These are phyloP conservation scores for Cadophora malorum DNA, from an alignment of 2,329 filamentous ascomycete genomes.

Conservation along the genomic window DNA sequence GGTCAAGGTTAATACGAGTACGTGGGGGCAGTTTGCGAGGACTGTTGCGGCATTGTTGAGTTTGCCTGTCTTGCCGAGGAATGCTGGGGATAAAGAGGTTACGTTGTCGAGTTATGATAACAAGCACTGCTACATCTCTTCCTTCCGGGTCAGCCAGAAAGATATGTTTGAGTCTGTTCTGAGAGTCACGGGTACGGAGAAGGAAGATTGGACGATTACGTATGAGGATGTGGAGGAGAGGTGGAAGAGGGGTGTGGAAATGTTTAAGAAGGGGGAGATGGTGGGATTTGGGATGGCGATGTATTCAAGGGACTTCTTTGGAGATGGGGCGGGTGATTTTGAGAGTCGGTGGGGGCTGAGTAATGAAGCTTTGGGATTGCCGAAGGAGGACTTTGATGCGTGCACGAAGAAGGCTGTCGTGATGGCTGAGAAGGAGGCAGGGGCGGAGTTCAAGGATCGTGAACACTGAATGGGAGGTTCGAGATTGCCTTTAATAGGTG, in stretches of 20 bases:
- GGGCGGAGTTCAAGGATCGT: not conserved
- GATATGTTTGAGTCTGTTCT: slow-evolving; percentile 53
- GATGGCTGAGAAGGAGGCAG: slow-evolving; percentile 14
- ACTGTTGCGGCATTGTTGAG: not conserved
- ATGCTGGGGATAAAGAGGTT: not conserved
- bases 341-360: slow-evolving; percentile 23
- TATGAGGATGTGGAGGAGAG: slow-evolving; percentile 22
- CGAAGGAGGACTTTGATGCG: slow-evolving; percentile 33
- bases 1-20: slow-evolving; percentile 52
- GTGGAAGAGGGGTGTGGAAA: slow-evolving; percentile 27
- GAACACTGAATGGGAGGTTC: not conserved
- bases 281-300: slow-evolving; percentile 31
- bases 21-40: slow-evolving; percentile 51
- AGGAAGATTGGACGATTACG: slow-evolving; percentile 35
- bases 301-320: slow-evolving; percentile 34
- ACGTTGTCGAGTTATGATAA: slow-evolving; percentile 43
- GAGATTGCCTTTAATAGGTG: not conserved
- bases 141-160: slow-evolving; percentile 55
- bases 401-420: slow-evolving; percentile 31
- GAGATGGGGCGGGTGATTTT: slow-evolving; percentile 29
- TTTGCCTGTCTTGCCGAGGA: not conserved
- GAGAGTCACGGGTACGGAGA: slow-evolving; percentile 33
- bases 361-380: slow-evolving; percentile 33
- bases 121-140: slow-evolving; percentile 51
- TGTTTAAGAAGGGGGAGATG: slow-evolving; percentile 28